Evolutionary conservation across 2,329 filamentous ascomycete species (phyloP), one percentile per base, ranked within the genome.

Genomic region (Fusarium annulatum): DNA sequence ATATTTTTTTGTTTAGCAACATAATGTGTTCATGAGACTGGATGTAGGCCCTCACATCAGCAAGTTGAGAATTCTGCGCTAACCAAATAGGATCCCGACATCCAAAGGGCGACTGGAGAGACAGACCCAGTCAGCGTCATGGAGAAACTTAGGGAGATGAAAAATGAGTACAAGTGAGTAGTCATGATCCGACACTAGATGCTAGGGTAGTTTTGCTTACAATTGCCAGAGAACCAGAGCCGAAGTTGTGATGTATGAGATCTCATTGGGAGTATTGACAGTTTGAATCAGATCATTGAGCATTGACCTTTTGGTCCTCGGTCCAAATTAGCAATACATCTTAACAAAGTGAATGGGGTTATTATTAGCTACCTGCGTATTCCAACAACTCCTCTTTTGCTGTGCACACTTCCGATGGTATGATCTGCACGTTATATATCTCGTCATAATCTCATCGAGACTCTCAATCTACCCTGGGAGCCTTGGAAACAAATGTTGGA

Each of bases 181-280:
- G 8, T 6, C 6, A 2, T 1, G 7, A 30, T 28, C 19, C n/a
- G 9, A 16, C 7, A 7, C 12, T 36, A 4, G 12, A 4, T 6
- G 16, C 7, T 2, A 14, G 1, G 7, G 7, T 2, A 30, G 6
- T 28, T 30, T 55, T 38, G 15, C 28, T 56, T 14, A 56, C 16
- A 4, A 7, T 6, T 33, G 8, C 3, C 21, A 56, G 53, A 42
- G 53, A 56, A 16, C 53, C 38, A 11, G 53, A 56, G n/a, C 21
- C 53, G 5, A 56, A 56, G 8, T 21, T 56, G 3, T 56, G 12
- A 45, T 12, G 18, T 4, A 15, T 7, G 51, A 12, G 3, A 19
- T 1, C 1, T 2, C 9, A 7, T 11, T 4, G 9, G 2, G 5
- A 5, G 16, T 7, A 7, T 16, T 7, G 23, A 1, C 15, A 43